Conservation (phyloP, 768 basidiomycete genomes). For the Cytidiella melzeri region DNA sequence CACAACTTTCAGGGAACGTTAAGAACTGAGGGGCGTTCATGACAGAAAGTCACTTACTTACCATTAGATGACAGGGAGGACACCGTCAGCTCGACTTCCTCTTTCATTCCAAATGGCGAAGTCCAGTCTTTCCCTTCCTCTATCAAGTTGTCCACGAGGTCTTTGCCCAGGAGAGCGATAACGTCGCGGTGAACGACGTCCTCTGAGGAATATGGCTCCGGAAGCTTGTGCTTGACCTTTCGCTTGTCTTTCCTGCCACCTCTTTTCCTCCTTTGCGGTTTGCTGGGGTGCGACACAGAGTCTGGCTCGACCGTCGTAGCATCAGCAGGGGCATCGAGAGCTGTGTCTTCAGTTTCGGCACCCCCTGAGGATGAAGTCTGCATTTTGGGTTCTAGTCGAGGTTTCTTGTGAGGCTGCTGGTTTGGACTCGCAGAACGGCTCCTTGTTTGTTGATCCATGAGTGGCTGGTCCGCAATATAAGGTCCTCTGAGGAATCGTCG, state of each 20-base stretch:
- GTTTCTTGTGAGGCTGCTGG: slow-evolving; percentile 28
- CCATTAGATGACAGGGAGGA: slow-evolving; percentile 59
- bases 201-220: slow-evolving; percentile 63
- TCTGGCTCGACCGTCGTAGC: not conserved
- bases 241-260: slow-evolving; percentile 26
- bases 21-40: no score
- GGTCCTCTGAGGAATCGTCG: no score
- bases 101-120: slow-evolving; percentile 54
- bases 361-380: not conserved
- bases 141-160: slow-evolving; percentile 44
- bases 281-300: no score
- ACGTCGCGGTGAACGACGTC: slow-evolving; percentile 77
- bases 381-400: slow-evolving; percentile 19
- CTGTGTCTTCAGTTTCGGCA: not conserved
- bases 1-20: no score
- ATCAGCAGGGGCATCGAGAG: slow-evolving; percentile 5
- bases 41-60: slow-evolving; percentile 26
- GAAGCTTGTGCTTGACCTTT: slow-evolving; percentile 27
- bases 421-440: not conserved
- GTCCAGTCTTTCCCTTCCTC: slow-evolving; percentile 47
- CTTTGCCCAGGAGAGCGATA: slow-evolving; percentile 54
- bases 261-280: no score
- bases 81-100: slow-evolving; percentile 61
- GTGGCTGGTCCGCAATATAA: not conserved
- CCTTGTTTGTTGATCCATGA: not conserved